These are phyloP conservation scores for Meripilus lineatus DNA, from an alignment of 1,284 basidiomycete species.

Conservation along the genomic window DNA sequence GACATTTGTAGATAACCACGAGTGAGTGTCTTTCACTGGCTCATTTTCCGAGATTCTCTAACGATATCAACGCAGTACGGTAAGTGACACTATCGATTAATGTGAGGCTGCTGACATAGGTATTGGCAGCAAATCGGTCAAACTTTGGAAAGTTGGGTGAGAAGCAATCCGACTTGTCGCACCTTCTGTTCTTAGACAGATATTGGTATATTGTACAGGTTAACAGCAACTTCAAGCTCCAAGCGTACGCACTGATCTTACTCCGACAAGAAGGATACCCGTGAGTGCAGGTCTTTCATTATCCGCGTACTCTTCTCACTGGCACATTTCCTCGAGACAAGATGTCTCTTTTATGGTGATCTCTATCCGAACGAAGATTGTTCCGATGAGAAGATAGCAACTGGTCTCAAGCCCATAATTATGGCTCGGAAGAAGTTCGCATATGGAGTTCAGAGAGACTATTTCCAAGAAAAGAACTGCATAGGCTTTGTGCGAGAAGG, in stretches of 20 bases:
- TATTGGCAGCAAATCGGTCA: conserved; percentile 60
- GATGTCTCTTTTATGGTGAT: conserved; percentile 92
- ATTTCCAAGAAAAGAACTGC: conserved; percentile 51
- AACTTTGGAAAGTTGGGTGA: conserved; percentile 73
- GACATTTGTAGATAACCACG: conserved; percentile 82
- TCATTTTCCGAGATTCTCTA: too few species aligned
- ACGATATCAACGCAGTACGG: too few species aligned
- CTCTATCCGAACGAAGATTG: conserved; percentile 69
- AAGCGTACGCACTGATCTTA: conserved; percentile 86
- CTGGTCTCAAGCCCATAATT: conserved; percentile 49
- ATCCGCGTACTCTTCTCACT: conserved; percentile 1
- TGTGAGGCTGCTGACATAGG: conserved; percentile 8
- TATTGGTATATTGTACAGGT: conserved; percentile 42
- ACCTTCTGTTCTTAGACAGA: too few species aligned
- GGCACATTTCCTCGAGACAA: conserved; percentile 25
- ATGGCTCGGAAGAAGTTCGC: conserved; percentile 58
- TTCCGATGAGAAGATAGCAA: conserved; percentile 49
- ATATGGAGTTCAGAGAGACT: conserved; percentile 58
- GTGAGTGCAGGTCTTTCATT: conserved; percentile 37
- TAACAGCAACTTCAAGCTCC: conserved; percentile 61
- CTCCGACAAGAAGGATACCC: conserved; percentile 84
- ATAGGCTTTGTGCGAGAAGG: conserved; percentile 74
- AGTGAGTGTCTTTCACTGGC: conserved; percentile 42
- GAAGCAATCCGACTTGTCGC: too few species aligned
- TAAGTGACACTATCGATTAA: conserved; percentile 24